These are phyloP conservation scores for Cryptococcus wingfieldii DNA, from an alignment of 1,284 basidiomycete genomes.

Conservation along the genomic window DNA sequence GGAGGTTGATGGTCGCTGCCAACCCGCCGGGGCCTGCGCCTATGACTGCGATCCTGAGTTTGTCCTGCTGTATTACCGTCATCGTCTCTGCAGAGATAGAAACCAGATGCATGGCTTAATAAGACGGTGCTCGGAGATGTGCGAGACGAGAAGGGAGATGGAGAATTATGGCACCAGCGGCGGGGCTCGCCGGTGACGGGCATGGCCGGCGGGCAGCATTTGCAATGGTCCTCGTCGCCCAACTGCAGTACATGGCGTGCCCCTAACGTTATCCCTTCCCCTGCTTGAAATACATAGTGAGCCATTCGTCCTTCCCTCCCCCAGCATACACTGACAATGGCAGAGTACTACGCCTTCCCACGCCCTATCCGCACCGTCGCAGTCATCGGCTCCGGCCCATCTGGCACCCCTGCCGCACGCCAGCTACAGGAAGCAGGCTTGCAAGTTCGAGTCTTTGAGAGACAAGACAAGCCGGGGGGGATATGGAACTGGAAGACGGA, in stretches of 20 bases:
- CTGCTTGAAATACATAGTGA: no score
- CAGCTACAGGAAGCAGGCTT: conserved; percentile 8
- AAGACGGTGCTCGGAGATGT: no score
- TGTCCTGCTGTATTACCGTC: conserved; percentile 3
- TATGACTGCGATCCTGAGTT: conserved; percentile 22
- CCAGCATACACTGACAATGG: no score
- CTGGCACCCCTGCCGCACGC: conserved; percentile 5
- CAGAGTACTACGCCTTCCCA: background rate
- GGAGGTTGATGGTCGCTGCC: conserved; percentile 22
- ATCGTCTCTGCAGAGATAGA: background rate
- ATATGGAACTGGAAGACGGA: conserved; percentile 40
- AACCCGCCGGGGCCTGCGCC: conserved; percentile 34
- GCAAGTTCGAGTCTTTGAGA: conserved; percentile 2
- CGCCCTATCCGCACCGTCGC: conserved; percentile 3
- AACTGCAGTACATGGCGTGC: no score
- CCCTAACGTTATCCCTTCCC: no score
- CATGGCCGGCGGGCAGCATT: no score
- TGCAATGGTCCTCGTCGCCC: no score
- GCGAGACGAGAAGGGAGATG: no score
- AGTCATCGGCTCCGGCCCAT: conserved; percentile 6
- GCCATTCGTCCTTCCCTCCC: no score
- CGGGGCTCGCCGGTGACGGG: no score
- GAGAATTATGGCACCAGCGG: no score
- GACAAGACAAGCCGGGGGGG: conserved; percentile 4
- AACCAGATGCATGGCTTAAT: no score